These are phyloP conservation scores for Claviceps cyperi DNA, from an alignment of 2,329 filamentous ascomycete genomes.

Conservation along the genomic window DNA sequence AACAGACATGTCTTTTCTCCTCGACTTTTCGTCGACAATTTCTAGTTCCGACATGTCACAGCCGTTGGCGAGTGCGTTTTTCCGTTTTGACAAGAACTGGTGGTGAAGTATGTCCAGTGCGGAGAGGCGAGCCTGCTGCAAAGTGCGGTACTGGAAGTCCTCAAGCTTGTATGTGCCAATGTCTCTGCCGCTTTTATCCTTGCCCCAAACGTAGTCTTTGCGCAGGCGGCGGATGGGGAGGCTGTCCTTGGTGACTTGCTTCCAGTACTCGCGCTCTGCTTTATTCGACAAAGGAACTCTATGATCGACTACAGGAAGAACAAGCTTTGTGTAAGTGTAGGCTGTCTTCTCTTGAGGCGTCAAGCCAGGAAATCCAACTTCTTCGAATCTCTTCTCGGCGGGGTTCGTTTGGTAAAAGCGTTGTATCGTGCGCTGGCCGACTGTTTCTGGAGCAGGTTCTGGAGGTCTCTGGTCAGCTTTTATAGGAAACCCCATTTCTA, in stretches of 20 bases:
- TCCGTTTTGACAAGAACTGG: constrained; percentile 27
- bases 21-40: constrained; percentile 28
- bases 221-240: constrained; percentile 32
- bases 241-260: constrained; percentile 35
- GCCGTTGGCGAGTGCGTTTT: constrained; percentile 14
- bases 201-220: constrained; percentile 32
- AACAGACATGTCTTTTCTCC: constrained; percentile 36
- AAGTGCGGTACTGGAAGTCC: constrained; percentile 28
- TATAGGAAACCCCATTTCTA: not conserved
- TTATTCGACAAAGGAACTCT: constrained; percentile 26
- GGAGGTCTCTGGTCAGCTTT: constrained; percentile 8
- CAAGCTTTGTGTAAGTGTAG: constrained; percentile 32
- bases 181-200: constrained; percentile 34
- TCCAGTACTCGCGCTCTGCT: constrained; percentile 43
- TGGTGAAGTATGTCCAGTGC: constrained; percentile 29
- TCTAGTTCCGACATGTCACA: constrained; percentile 23
- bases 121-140: constrained; percentile 28
- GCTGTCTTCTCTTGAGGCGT: constrained; percentile 33
- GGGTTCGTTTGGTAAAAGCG: constrained; percentile 37
- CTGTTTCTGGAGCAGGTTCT: constrained; percentile 26
- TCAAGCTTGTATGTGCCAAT: constrained; percentile 32
- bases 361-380: constrained; percentile 30
- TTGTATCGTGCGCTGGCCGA: constrained; percentile 32
- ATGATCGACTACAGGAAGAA: constrained; percentile 25
- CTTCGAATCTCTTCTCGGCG: constrained; percentile 28